Base-by-base conservation (phyloP, 805 yeast species). In the Saccharomyces kudriavzevii region DNA sequence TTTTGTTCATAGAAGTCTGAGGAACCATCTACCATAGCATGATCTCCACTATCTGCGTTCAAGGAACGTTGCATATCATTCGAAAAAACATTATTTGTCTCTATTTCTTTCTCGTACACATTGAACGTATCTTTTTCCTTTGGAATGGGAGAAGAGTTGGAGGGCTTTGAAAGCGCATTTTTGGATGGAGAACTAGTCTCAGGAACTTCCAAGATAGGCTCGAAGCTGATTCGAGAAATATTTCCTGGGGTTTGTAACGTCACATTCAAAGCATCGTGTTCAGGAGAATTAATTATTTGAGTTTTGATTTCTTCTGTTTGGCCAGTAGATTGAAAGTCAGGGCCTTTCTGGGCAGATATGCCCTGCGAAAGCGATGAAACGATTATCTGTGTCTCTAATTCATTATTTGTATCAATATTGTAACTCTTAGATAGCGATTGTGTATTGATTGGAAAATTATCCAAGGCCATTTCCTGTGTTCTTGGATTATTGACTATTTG, bases 111-210 rank as follows among this genome's bases (percentile, higher is more conserved):
- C 8, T 9, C 43, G 11, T 45, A 8, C 11, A 45, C 28, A 25
- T 25, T 22, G 25, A 27, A 25, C 10, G 29, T 11, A 9, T 27
- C 17, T 14, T 30, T 43, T 27, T 14, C 35, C 49, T 47, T 24
- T 17, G 22, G 11, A 5, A 35, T 35, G 10, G 43, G 43, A 5
- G 43, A 35, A 5, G 43, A 35, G 22, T 35, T 35, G 3, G 43
- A 35, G 24, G 43, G 43, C 24, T 17, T 35, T 35, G 24, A 17
- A 9, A 35, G 17, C 11, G 24, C 17, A 20, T 17, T 45, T 47
- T 56, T 61, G 9, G 59, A 54, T 2, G 61, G 60, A 5, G 65
- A 59, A 31, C 63, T 63, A 22, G 64, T 61, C 43, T 57, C 60
- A 9, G 63, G 64, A 20, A 57, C 64, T 48, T 60, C 60, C 24